Evolutionary conservation across 495 filamentous ascomycete genomes (phyloP).

Genomic region (Astrothelium subdiscretum): DNA sequence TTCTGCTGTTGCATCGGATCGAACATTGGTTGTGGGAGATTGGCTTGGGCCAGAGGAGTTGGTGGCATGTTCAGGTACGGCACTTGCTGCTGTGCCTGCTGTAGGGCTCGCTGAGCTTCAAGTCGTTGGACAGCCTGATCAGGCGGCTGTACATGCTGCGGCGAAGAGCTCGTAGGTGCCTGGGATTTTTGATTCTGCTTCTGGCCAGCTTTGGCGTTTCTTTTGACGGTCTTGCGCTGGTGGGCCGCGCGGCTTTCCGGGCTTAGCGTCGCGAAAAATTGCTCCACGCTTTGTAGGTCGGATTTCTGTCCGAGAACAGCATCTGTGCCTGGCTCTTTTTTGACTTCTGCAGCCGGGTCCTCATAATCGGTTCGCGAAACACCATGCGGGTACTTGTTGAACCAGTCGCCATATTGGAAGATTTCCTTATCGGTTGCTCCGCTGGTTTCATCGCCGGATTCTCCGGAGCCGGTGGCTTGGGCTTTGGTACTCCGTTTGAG

Average conservation of each 20-base stretch:
- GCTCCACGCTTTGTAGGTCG: slow-evolving; percentile 85
- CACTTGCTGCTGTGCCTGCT: slow-evolving; percentile 17
- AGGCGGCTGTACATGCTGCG: background rate
- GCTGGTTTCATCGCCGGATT: slow-evolving; percentile 42
- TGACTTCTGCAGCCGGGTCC: slow-evolving; percentile 51
- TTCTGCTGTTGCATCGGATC: background rate
- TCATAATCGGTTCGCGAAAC: slow-evolving; percentile 75
- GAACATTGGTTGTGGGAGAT: slow-evolving; percentile 2
- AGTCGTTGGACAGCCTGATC: slow-evolving; percentile 15
- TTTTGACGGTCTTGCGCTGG: slow-evolving; percentile 9
- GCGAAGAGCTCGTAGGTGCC: background rate
- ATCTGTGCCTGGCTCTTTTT: slow-evolving; percentile 65
- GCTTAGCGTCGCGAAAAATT: slow-evolving; percentile 80
- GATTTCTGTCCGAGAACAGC: slow-evolving; percentile 74
- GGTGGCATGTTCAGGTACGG: slow-evolving; percentile 12
- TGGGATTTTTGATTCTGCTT: background rate
- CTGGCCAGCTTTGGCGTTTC: slow-evolving; percentile 9
- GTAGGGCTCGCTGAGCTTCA: slow-evolving; percentile 15
- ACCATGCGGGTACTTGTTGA: slow-evolving; percentile 86
- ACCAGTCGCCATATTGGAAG: slow-evolving; percentile 98
- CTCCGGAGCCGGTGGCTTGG: slow-evolving; percentile 4
- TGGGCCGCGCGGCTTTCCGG: slow-evolving; percentile 44
- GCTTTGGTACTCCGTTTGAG: slow-evolving; percentile 2
- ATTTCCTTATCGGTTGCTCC: slow-evolving; percentile 38
- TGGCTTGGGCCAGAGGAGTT: background rate